Evolutionary conservation across 139 green algal genomes (phyloP), one percentile per base, ranked within the genome.

Genomic region (Tetratostichococcus sp.): DNA sequence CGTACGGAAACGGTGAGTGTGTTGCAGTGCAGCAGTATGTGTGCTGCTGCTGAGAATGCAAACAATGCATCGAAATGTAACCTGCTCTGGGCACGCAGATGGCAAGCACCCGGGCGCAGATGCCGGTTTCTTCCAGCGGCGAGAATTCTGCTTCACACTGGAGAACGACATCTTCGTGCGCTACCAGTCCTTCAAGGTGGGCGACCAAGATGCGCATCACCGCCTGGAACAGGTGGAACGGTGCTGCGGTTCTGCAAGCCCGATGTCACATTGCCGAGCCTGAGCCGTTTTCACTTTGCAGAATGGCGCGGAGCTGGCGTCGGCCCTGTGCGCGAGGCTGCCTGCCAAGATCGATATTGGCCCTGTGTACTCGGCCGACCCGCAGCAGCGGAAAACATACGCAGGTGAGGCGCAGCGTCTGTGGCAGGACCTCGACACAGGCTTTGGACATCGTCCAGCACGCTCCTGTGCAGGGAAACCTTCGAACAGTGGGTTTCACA

Each of bases 121-220:
- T 59, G 34, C 66, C 21, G 74, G 65, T 28, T 97, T 90, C 79
- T 92, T 94, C 75, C 83, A 87, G 66, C 82, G 86, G 0, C 83
- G 96, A 0, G 96, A 99, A 81, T 97, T 99, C 68, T 99, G 94
- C 87, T 99, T 98, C 86, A 99, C 96, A 0, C 79, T 99, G 32
- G 86, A 97, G 25, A 91, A 91, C 0, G 96, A 99, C 77, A 96
- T 99, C 59, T 99, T 98, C 82, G 89, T 97, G 30, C 87, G 96
- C n/a, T 99, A 99, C 83, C 93, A 98, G 82, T 94, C 89, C 1
- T 98, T 97, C 89, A 93, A 95, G 86, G 91, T 94, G 69, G 8
- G 58, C 26, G n/a, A 26, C 26, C 28, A 68, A 4, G 25, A 66
- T 16, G 58, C 23, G 25, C 58, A 31, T 30, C 58, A 68, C n/a